phyloP scores from a whole-genome alignment of 441 rosid species.

The Populus hybrid region DNA sequence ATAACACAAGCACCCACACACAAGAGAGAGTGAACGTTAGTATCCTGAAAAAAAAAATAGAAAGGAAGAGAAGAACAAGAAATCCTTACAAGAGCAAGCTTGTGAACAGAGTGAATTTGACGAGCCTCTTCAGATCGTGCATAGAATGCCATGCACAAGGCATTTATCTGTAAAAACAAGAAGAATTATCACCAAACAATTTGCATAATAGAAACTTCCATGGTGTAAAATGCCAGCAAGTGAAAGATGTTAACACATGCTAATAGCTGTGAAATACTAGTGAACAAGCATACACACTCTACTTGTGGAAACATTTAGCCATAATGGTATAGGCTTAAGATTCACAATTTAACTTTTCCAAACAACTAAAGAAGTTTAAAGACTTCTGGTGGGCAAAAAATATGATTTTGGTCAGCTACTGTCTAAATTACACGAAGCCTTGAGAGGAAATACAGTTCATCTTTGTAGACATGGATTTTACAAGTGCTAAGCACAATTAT shows the following conservation, averaged over 20 bases:
- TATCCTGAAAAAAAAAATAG: not conserved
- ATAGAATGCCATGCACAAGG: conserved; percentile 93
- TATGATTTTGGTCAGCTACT: not conserved
- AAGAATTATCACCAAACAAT: conserved; percentile 9
- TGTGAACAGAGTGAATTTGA: conserved; percentile 88
- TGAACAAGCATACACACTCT: not conserved
- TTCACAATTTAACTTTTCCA: not conserved
- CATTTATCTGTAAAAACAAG: conserved; percentile 62
- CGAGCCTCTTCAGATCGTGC: conserved; percentile 97
- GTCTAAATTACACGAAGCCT: not conserved
- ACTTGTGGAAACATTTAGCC: not conserved
- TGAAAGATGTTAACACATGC: not conserved
- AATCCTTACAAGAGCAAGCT: conserved; percentile 79
- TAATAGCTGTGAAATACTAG: not conserved
- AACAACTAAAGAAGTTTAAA: not conserved
- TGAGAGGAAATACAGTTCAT: not conserved
- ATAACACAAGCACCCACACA: not conserved
- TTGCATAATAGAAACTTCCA: not conserved
- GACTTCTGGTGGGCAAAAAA: not conserved
- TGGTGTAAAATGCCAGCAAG: not conserved
- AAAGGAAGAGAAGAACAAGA: not conserved
- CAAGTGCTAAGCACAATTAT: not conserved
- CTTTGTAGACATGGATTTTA: not conserved
- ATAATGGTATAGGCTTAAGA: not conserved
- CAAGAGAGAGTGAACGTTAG: not conserved